These are phyloP conservation scores for Selenicereus undatus DNA, from an alignment of 148 eudicot genomes.

Conservation along the genomic window DNA sequence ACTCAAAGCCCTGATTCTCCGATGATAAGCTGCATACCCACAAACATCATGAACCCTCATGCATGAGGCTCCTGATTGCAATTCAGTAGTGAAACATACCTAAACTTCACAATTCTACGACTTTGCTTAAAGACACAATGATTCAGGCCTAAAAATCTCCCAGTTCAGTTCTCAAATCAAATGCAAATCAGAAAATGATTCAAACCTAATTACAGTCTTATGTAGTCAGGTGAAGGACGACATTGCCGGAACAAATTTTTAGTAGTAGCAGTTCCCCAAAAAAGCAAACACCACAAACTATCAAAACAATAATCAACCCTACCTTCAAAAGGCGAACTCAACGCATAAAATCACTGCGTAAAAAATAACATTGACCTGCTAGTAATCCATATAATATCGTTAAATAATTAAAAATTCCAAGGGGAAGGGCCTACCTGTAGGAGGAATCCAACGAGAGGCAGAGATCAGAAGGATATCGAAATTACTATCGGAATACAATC, in stretches of 20 bases:
- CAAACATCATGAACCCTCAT: background rate
- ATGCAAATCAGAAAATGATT: background rate
- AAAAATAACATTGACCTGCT: background rate
- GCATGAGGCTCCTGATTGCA: background rate
- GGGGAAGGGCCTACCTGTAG: background rate
- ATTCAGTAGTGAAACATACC: background rate
- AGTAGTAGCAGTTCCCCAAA: background rate
- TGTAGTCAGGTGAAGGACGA: too few relatives aligned
- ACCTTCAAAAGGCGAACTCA: background rate
- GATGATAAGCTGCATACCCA: background rate
- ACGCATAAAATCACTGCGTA: background rate
- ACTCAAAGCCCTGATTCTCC: background rate
- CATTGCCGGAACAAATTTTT: too few relatives aligned
- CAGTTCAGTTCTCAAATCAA: background rate
- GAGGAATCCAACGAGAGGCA: background rate
- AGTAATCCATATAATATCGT: background rate
- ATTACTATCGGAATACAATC: too few relatives aligned
- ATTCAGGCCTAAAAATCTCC: background rate
- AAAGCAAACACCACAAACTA: background rate
- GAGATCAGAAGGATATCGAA: background rate
- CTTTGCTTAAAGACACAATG: background rate
- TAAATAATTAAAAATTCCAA: too few relatives aligned
- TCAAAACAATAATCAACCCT: background rate
- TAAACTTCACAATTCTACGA: background rate
- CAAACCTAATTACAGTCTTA: background rate